Evolutionary conservation across 2,329 filamentous ascomycete species (phyloP), one percentile per base, ranked within the genome.

Genomic region (Ascochyta koolunga): DNA sequence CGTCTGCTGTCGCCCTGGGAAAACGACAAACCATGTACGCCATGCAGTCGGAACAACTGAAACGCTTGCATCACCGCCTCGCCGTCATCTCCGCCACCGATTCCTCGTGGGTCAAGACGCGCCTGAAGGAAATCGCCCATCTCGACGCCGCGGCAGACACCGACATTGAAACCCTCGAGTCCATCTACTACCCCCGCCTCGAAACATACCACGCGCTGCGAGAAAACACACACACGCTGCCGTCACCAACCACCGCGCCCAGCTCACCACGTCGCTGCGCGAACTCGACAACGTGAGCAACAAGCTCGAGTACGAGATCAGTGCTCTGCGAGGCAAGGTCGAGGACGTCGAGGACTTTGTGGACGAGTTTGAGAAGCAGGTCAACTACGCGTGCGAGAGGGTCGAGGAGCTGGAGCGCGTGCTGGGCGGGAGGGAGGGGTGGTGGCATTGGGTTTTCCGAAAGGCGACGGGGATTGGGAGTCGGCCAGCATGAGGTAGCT

Each of bases 291-390:
- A 89, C 19, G 79, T 96, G 33, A 86, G 89, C 2, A 91, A 91
- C 18, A 93, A 93, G 74, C 80, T 98, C 50, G 93, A 98, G 67
- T 98, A 98, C 74, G 93, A 97, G 78, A 88, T 97, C 57, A 85
- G 89, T 55, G 86, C 87, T 15, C 79, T 98, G n/a, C 82, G 86
- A 42, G 86, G 87, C 41, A 91, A 91, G 66, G 88, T 96, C 9
- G 83, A 90, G 65, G 93, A 98, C 68, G 89, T 96, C 8, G 92
- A 96, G 68, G 89, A 91, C 57, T 90, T 89, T 1, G 86, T 96
- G 0, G 78, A 77, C 10, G 89, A 92, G 57, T 96, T 96, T 72
- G 90, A 93, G 73, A 82, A 84, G 42, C 89, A 93, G 71, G 76
- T 80, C 4, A 60, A 66, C 25, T 66, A 67, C 50, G 75, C 80